phyloP scores from a whole-genome alignment of 2,329 filamentous ascomycete genomes.

The Aspergillus terreus region DNA sequence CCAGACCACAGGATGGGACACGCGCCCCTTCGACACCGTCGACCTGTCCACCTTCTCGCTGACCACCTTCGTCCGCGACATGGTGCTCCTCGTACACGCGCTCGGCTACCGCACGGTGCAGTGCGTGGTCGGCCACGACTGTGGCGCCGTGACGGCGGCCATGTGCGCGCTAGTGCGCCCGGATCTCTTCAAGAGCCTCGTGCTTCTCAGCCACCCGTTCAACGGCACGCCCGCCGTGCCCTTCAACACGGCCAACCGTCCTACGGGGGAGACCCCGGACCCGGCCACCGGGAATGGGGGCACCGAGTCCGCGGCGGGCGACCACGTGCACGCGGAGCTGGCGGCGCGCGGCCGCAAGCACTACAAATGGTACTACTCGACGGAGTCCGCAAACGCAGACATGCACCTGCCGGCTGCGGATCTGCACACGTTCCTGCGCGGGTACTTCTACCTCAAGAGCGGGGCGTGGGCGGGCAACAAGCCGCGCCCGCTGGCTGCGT shows the following conservation, averaged over 20 bases:
- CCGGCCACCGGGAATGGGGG: conserved; percentile 3
- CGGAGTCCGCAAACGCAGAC: conserved; percentile 30
- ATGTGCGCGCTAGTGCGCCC: conserved; percentile 60
- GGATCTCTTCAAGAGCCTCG: conserved; percentile 60
- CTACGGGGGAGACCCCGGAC: neutral
- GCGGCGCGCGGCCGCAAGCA: conserved; percentile 58
- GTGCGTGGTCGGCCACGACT: conserved; percentile 64
- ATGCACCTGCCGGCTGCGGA: conserved; percentile 44
- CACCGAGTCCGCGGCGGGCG: conserved; percentile 17
- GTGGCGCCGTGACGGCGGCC: conserved; percentile 59
- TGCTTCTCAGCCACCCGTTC: conserved; percentile 65
- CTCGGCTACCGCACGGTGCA: conserved; percentile 57
- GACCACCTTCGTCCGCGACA: conserved; percentile 59
- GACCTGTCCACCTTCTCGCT: conserved; percentile 56
- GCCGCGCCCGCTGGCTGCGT: conserved; percentile 52
- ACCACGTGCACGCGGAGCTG: conserved; percentile 56
- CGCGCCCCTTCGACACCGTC: conserved; percentile 47
- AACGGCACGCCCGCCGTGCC: conserved; percentile 50
- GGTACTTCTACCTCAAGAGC: conserved; percentile 67
- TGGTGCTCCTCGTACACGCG: conserved; percentile 58
- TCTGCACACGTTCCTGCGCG: conserved; percentile 58
- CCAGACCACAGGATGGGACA: conserved; percentile 60
- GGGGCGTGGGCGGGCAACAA: conserved; percentile 56
- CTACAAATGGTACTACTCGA: conserved; percentile 61
- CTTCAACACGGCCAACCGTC: conserved; percentile 39